Evolutionary conservation across 257 asterid genomes (phyloP).

Genomic region (Petunia axillaris): DNA sequence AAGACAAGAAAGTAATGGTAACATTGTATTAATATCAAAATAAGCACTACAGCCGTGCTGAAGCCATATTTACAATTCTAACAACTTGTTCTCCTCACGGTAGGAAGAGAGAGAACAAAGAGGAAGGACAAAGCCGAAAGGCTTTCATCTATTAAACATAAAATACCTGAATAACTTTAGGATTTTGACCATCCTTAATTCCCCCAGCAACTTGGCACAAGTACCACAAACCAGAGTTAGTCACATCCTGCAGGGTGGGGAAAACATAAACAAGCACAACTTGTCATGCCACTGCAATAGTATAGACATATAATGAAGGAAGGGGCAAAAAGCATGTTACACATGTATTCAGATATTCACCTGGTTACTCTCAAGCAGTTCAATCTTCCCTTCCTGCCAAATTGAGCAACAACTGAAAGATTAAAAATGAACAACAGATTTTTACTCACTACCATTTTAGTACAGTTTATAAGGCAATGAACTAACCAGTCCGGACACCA

Average conservation of each 20-base stretch:
- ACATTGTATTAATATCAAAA: too few relatives aligned
- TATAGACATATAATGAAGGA: not conserved
- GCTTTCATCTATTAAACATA: not conserved
- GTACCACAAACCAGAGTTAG: constrained; percentile 79
- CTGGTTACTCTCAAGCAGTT: constrained; percentile 83
- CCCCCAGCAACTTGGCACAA: constrained; percentile 75
- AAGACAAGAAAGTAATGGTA: too few relatives aligned
- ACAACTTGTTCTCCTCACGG: not conserved
- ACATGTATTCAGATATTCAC: constrained; percentile 35
- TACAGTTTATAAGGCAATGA: constrained; percentile 21
- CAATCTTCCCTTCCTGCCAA: constrained; percentile 77
- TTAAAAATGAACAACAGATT: constrained; percentile 20
- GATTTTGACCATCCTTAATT: constrained; percentile 50
- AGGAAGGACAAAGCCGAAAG: constrained; percentile 1
- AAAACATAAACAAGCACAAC: not conserved
- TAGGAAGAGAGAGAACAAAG: constrained; percentile 12
- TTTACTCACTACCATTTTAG: not conserved
- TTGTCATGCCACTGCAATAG: constrained; percentile 4
- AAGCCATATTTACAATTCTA: too few relatives aligned
- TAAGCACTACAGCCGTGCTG: too few relatives aligned
- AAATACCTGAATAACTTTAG: constrained; percentile 64
- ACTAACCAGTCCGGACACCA: constrained; percentile 78
- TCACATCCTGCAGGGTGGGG: constrained; percentile 55
- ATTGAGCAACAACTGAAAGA: constrained; percentile 28
- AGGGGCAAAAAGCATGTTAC: not conserved